Conservation (phyloP, 2,329 filamentous ascomycete genomes). For the Didymosphaeria variabile region DNA sequence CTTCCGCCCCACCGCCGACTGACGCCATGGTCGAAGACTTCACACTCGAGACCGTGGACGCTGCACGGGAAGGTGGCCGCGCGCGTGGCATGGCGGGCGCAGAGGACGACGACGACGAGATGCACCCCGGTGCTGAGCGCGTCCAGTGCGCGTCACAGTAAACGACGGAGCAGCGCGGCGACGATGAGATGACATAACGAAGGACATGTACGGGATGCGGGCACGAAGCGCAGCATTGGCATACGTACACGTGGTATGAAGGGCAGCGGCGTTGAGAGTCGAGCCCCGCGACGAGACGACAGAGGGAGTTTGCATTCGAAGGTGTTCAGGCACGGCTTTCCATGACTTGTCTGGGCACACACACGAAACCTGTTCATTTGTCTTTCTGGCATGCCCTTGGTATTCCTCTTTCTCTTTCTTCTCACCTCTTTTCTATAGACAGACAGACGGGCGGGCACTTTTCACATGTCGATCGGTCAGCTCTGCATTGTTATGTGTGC, state of each 20-base stretch:
- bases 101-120: conserved; percentile 72
- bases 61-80: conserved; percentile 67
- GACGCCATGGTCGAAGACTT: conserved; percentile 94
- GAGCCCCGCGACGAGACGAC: not conserved
- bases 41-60: conserved; percentile 84
- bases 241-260: not conserved
- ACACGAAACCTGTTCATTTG: not conserved
- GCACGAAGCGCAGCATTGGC: not conserved
- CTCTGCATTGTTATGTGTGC: conserved; percentile 6
- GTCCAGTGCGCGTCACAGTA: conserved; percentile 91
- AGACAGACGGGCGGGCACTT: not conserved
- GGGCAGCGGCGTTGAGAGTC: not conserved
- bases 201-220: conserved; percentile 2
- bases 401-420: not conserved
- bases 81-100: conserved; percentile 71
- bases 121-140: conserved; percentile 73
- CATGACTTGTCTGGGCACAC: conserved; percentile 11
- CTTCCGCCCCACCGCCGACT: conserved; percentile 72
- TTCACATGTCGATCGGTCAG: not conserved
- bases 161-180: conserved; percentile 38
- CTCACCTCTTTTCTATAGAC: conserved; percentile 4
- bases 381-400: not conserved
- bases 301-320: conserved; percentile 9
- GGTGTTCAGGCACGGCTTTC: conserved; percentile 12
- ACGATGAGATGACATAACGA: conserved; percentile 2